Conservation (phyloP, 2,329 filamentous ascomycete species). For the Colletotrichum endophyticum region DNA sequence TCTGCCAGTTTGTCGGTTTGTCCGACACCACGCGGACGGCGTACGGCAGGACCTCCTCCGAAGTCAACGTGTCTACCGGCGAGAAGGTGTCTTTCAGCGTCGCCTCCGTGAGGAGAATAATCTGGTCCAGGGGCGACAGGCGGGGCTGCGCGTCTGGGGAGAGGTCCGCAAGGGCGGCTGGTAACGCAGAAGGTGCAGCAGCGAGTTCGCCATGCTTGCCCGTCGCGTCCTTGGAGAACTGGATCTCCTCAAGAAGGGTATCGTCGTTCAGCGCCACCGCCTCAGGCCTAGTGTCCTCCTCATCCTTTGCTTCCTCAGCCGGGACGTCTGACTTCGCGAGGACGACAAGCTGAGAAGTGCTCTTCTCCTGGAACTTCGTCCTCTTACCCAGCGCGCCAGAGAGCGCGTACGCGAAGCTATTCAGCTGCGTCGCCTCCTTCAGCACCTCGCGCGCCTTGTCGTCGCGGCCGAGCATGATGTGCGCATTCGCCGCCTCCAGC, state of each 20-base stretch:
- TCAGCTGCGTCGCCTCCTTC: conserved; percentile 66
- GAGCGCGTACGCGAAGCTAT: conserved; percentile 80
- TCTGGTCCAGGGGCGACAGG: conserved; percentile 83
- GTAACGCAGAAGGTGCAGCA: conserved; percentile 49
- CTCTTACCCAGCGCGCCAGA: conserved; percentile 87
- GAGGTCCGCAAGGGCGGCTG: conserved; percentile 65
- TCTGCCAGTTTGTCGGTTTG: conserved; percentile 95
- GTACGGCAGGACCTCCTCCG: conserved; percentile 93
- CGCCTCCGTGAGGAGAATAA: conserved; percentile 85
- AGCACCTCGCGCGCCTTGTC: conserved; percentile 75
- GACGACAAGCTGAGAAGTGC: conserved; percentile 88
- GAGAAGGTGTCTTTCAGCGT: conserved; percentile 89
- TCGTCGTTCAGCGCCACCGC: conserved; percentile 87
- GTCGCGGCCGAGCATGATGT: conserved; percentile 85
- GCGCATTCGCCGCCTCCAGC: conserved; percentile 81
- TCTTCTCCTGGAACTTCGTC: conserved; percentile 80
- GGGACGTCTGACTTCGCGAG: conserved; percentile 72
- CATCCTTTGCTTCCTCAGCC: conserved; percentile 17
- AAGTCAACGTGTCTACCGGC: conserved; percentile 81
- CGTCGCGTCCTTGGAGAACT: conserved; percentile 62
- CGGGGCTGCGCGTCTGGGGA: conserved; percentile 83
- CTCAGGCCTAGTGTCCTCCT: conserved; percentile 55
- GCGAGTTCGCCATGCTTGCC: conserved; percentile 38
- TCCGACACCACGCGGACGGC: conserved; percentile 86
- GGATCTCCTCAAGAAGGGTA: conserved; percentile 86